These are phyloP conservation scores for Solanum virginianum DNA, from an alignment of 257 asterid species.

Conservation along the genomic window DNA sequence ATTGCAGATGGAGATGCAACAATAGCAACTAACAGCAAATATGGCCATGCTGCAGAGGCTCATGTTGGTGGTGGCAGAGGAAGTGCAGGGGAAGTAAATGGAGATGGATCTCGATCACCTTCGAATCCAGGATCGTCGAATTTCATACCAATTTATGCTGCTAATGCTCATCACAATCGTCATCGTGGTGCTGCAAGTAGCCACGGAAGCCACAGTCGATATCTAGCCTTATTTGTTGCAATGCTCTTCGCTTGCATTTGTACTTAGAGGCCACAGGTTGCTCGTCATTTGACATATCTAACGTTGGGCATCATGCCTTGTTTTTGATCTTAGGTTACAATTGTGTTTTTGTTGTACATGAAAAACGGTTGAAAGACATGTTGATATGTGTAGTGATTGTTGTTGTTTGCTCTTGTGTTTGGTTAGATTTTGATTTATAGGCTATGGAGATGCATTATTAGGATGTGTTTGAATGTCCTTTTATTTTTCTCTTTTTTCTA, in stretches of 20 bases:
- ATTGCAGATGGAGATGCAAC: not conserved
- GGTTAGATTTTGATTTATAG: not conserved
- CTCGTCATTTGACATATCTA: no score
- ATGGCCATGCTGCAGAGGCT: constrained; percentile 4
- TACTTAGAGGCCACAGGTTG: not conserved
- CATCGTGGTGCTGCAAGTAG: constrained; percentile 20
- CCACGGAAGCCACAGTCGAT: not conserved
- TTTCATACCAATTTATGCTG: constrained; percentile 17
- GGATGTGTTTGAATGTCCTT: not conserved
- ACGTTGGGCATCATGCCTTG: not conserved
- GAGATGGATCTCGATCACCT: constrained; percentile 9
- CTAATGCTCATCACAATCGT: constrained; percentile 10
- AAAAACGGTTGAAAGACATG: not conserved
- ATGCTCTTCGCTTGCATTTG: constrained; percentile 4
- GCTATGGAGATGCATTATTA: not conserved
- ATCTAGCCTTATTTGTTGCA: constrained; percentile 5
- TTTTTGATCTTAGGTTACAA: not conserved
- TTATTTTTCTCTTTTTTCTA: not conserved
- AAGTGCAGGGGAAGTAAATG: not conserved
- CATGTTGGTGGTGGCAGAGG: constrained; percentile 2
- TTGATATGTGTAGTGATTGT: not conserved
- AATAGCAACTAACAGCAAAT: not conserved
- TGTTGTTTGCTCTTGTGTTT: not conserved
- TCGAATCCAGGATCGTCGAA: constrained; percentile 20
- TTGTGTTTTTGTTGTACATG: not conserved